Evolutionary conservation across 202 grass and related monocot genomes (phyloP).

Genomic region (Elaeis oleifera): DNA sequence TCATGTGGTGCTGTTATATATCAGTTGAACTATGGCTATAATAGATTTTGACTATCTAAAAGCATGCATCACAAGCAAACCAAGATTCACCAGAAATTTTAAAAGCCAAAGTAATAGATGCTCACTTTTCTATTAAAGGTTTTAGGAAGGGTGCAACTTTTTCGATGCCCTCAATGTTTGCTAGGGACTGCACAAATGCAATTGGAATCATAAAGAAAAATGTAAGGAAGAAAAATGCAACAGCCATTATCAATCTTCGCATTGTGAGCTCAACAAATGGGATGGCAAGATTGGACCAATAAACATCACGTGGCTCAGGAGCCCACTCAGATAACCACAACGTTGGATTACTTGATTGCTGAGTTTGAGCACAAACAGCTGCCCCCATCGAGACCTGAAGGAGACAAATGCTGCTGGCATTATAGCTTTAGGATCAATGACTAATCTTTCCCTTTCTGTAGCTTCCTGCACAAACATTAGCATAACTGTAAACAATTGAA

Average conservation of each 20-base stretch:
- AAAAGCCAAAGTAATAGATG: conserved; percentile 10
- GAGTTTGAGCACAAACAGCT: conserved; percentile 95
- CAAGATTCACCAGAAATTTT: neutral
- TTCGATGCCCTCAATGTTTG: conserved; percentile 81
- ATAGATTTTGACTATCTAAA: no score
- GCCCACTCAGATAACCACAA: conserved; percentile 92
- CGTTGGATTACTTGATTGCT: conserved; percentile 89
- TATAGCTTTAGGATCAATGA: conserved; percentile 50
- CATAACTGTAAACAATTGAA: conserved; percentile 2
- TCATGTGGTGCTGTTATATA: no score
- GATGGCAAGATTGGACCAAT: conserved; percentile 81
- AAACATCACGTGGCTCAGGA: conserved; percentile 88
- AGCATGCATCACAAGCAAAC: no score
- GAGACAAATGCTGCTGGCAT: conserved; percentile 93
- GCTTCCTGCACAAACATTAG: conserved; percentile 47
- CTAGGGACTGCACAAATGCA: conserved; percentile 87
- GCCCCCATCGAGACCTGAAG: conserved; percentile 84
- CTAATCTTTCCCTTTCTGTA: conserved; percentile 71
- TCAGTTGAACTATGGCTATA: no score
- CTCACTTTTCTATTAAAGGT: conserved; percentile 78
- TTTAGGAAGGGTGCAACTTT: conserved; percentile 59
- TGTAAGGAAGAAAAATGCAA: conserved; percentile 72
- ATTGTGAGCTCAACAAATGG: conserved; percentile 78
- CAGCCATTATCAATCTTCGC: conserved; percentile 62
- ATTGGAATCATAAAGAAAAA: conserved; percentile 99